Conservation (phyloP, 2,329 filamentous ascomycete genomes). For the Pseudogymnoascus sp. region DNA sequence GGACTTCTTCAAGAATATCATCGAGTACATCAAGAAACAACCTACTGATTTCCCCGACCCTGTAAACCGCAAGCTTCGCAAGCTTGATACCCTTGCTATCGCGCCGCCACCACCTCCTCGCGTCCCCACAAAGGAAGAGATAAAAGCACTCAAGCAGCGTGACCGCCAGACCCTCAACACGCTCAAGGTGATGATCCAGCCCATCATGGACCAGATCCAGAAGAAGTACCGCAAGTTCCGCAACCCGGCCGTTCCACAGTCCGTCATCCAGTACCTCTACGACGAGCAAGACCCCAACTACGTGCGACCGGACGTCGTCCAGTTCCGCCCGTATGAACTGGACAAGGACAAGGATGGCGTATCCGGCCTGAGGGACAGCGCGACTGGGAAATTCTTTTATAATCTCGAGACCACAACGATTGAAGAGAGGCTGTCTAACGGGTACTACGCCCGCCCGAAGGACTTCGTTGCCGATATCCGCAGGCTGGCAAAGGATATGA, state of each 20-base stretch:
- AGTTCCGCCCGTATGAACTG: conserved; percentile 69
- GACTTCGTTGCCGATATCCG: conserved; percentile 88
- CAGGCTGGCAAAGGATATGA: conserved; percentile 75
- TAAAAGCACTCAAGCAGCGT: conserved; percentile 68
- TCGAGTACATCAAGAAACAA: conserved; percentile 67
- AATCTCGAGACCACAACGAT: conserved; percentile 90
- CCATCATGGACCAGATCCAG: conserved; percentile 96
- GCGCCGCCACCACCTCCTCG: conserved; percentile 65
- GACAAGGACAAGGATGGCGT: conserved; percentile 71
- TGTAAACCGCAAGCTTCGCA: conserved; percentile 74
- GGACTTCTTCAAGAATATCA: conserved; percentile 70
- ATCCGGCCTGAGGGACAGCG: conserved; percentile 64
- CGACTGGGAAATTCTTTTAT: conserved; percentile 80
- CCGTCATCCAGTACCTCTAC: conserved; percentile 70
- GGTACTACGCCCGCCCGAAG: conserved; percentile 83
- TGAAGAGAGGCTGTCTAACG: conserved; percentile 92
- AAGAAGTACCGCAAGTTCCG: conserved; percentile 82
- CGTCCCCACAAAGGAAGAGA: conserved; percentile 64
- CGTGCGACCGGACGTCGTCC: conserved; percentile 49
- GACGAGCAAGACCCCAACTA: conserved; percentile 71
- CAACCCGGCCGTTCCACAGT: conserved; percentile 65
- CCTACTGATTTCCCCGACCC: conserved; percentile 84
- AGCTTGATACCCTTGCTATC: conserved; percentile 66
- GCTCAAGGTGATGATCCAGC: conserved; percentile 81
- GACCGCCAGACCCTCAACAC: conserved; percentile 79